Evolutionary conservation across 495 filamentous ascomycete species (phyloP).

Genomic region (Hyaloscypha variabilis): DNA sequence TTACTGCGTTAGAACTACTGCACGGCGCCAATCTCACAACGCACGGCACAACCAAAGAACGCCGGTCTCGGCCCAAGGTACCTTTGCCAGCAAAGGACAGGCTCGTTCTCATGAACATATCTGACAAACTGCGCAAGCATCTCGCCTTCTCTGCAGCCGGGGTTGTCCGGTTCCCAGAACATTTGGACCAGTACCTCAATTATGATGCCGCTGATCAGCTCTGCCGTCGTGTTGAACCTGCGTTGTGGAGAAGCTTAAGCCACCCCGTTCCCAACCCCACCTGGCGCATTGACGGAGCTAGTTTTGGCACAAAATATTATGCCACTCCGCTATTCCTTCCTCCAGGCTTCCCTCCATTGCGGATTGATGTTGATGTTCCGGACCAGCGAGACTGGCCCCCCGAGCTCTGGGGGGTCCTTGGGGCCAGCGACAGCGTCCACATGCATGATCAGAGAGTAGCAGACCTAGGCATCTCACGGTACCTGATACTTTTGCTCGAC

Average conservation of each 20-base stretch:
- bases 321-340: conserved; percentile 15
- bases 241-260: background rate
- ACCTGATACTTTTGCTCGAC: conserved; percentile 18
- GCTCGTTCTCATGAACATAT: background rate
- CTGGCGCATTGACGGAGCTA: no score
- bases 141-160: conserved; percentile 1
- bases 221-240: background rate
- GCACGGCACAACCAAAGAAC: conserved; percentile 1
- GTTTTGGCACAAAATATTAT: conserved; percentile 38
- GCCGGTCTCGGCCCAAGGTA: background rate
- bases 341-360: conserved; percentile 3
- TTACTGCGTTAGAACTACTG: no score
- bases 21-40: background rate
- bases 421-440: background rate
- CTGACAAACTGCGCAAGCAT: background rate
- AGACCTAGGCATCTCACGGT: conserved; percentile 7
- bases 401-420: background rate
- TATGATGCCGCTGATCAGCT: background rate
- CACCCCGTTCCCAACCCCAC: background rate
- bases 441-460: background rate
- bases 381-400: background rate
- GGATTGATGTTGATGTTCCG: conserved; percentile 23
- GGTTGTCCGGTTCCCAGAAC: background rate
- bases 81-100: background rate
- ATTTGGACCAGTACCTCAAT: background rate